A percentile compares a stretch with the other conserved stretches of the same genome.
These are phyloP conservation scores for Cryptococcus sp. DNA, from an alignment of 1,284 basidiomycete genomes.

Conservation along the genomic window DNA sequence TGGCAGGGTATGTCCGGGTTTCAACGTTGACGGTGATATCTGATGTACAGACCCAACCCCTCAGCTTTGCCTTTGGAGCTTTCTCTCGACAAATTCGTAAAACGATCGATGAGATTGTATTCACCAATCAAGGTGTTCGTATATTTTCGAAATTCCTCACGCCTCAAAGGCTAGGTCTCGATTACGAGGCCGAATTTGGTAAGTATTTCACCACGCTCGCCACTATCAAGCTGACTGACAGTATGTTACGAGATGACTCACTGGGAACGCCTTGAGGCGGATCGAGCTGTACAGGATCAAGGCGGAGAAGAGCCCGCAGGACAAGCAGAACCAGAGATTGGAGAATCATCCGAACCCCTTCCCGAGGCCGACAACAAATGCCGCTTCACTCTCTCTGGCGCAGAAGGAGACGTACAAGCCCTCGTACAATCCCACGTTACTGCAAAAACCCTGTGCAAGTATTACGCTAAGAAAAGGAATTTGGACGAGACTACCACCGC, in stretches of 20 bases:
- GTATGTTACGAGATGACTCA: not conserved
- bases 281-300: not conserved
- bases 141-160: not conserved
- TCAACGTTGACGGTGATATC: not conserved
- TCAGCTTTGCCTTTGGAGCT: not conserved
- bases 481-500: not conserved
- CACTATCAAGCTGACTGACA: not conserved
- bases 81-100: not conserved
- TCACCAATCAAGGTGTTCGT: not conserved
- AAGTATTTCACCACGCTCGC: not conserved
- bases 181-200: not conserved
- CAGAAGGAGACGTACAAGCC: not conserved
- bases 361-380: not conserved
- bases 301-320: not conserved
- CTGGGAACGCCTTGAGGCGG: not conserved
- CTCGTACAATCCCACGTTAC: not conserved
- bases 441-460: not conserved
- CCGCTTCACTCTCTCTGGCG: not conserved
- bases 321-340: not conserved
- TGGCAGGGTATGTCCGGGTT: not conserved
- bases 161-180: not conserved
- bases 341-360: not conserved
- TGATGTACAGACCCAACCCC: not conserved
- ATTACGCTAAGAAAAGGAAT: not conserved
- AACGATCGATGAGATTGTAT: not conserved